phyloP scores from a whole-genome alignment of 495 filamentous ascomycete species.

The Penicillium diatomitis region DNA sequence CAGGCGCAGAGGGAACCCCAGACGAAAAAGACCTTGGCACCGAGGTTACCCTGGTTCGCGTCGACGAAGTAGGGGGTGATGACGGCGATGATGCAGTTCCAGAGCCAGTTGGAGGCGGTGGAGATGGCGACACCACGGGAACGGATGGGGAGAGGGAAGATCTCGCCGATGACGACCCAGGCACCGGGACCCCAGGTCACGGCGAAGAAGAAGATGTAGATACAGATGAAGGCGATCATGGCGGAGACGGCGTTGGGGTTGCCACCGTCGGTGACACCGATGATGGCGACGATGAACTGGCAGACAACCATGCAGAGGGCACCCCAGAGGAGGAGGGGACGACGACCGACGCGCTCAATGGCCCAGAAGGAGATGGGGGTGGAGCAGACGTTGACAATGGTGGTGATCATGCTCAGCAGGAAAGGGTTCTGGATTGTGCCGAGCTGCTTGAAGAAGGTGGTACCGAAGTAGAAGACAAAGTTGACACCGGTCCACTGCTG shows the following conservation, averaged over 20 bases:
- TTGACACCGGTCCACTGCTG: slow-evolving; percentile 84
- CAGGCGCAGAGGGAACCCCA: slow-evolving; percentile 64
- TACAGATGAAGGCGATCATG: slow-evolving; percentile 66
- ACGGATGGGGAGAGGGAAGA: slow-evolving; percentile 78
- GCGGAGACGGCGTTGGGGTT: slow-evolving; percentile 49
- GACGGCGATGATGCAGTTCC: slow-evolving; percentile 66
- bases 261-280: slow-evolving; percentile 51
- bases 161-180: slow-evolving; percentile 82
- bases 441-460: slow-evolving; percentile 63
- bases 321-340: slow-evolving; percentile 71
- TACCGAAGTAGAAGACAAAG: slow-evolving; percentile 89
- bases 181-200: slow-evolving; percentile 63
- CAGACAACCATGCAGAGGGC: slow-evolving; percentile 72
- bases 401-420: slow-evolving; percentile 71
- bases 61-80: slow-evolving; percentile 78
- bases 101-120: slow-evolving; percentile 82
- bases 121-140: slow-evolving; percentile 72
- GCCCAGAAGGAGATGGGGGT: slow-evolving; percentile 76
- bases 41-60: slow-evolving; percentile 55
- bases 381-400: slow-evolving; percentile 75
- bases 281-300: slow-evolving; percentile 77
- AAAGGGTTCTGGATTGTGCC: slow-evolving; percentile 65
- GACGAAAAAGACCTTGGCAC: slow-evolving; percentile 75
- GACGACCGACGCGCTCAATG: slow-evolving; percentile 74
- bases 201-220: slow-evolving; percentile 72